Percentiles rank a stretch among this genome's conserved stretches.
phyloP scores from a whole-genome alignment of 228 moss, liverwort and hornwort species.

The Sphagnum fallax region DNA sequence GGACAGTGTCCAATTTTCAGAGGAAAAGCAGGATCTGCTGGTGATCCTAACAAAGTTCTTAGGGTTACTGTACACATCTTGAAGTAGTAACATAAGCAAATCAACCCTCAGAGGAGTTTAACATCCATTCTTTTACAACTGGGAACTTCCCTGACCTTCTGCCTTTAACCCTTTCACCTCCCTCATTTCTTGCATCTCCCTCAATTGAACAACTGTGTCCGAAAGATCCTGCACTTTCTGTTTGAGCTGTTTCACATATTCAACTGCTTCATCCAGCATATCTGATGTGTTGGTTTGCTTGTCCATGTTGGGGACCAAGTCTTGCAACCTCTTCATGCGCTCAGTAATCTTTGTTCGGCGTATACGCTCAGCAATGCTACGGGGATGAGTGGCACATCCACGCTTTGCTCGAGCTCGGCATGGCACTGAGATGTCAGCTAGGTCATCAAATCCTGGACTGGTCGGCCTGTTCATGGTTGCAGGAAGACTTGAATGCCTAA shows the following conservation, averaged over 20 bases:
- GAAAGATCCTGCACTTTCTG: conserved; percentile 72
- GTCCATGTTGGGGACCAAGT: conserved; percentile 95
- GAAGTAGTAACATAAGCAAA: too few species aligned
- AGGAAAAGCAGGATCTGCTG: too few species aligned
- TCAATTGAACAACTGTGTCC: conserved; percentile 23
- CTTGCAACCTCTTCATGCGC: conserved; percentile 92
- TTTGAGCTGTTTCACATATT: conserved; percentile 89
- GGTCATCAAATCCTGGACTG: conserved; percentile 43
- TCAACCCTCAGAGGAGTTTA: too few species aligned
- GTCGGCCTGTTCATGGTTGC: conserved; percentile 24
- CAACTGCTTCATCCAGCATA: conserved; percentile 91
- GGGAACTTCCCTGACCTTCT: too few species aligned
- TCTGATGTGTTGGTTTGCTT: conserved; percentile 90
- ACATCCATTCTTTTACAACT: too few species aligned
- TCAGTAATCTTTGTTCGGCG: conserved; percentile 81
- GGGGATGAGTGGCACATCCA: conserved; percentile 84
- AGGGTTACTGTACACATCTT: too few species aligned
- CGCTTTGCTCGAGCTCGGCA: conserved; percentile 73
- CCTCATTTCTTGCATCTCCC: conserved; percentile 2
- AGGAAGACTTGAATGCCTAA: conserved; percentile 63
- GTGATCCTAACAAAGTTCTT: too few species aligned
- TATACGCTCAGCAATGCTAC: conserved; percentile 87
- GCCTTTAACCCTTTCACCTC: too few species aligned
- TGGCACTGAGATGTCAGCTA: conserved; percentile 48
- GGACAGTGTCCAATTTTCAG: too few species aligned